Base-by-base conservation (phyloP, 2,329 filamentous ascomycete species). In the Fusarium anthophilum region DNA sequence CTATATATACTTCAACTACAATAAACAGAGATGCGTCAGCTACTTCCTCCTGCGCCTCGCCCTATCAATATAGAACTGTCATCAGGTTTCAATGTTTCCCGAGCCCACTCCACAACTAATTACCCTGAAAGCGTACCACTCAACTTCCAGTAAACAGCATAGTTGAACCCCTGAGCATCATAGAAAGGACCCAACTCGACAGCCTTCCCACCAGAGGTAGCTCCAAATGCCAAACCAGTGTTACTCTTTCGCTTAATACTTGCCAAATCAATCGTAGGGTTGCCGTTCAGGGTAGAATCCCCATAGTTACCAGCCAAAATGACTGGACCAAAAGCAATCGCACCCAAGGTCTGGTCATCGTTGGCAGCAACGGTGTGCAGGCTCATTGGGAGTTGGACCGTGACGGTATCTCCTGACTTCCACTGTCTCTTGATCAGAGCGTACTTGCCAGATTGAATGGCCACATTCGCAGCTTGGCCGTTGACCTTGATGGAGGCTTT, bases 291-390 rank as follows among this genome's bases (percentile, higher is more conserved):
- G 0, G 70, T 57, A 5, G 53, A 56, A 22, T 77, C 76, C 2
- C 85, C 85, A 60, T 88, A 87, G 63, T 87, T 84, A 0, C 84
- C 87, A 3, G 82, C 79, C 22, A 88, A 72, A 9, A 88, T 77
- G 0, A 83, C 82, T 0, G 86, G 87, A 0, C 87, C 87, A 59
- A 83, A 88, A 0, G 85, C 84, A 17, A 88, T 51, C 0, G 86
- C 86, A 6, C 83, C 86, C 4, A 87, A 64, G 8, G 56, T 77
- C 8, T 76, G 51, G 38, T 87, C 81, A 60, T 89, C 86, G 62
- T 88, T 87, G n/a, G 87, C 84, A 1, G 82, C 66, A 3, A 88
- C 74, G 0, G 81, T 81, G 10, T 82, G 80, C 2, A 88, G 75
- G 20, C 75, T 77, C 85, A 87, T 87, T 0, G 86, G 86, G 6